phyloP scores from a whole-genome alignment of 176 grass and related monocot species.

The Carex cristatella region DNA sequence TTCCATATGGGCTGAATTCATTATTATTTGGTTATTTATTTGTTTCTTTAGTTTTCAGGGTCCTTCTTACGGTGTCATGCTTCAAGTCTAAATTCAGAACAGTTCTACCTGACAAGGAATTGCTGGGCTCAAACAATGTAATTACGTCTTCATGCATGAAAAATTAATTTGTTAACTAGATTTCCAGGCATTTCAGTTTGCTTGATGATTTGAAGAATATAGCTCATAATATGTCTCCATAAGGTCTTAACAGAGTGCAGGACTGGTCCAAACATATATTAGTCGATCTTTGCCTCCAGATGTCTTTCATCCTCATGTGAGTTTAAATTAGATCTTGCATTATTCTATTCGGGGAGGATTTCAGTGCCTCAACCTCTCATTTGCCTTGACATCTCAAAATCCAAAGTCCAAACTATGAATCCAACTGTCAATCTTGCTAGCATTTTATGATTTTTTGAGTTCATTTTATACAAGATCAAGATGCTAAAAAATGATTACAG shows the following conservation, averaged over 20 bases:
- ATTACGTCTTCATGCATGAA: constrained; percentile 25
- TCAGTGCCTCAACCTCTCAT: not conserved
- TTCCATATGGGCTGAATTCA: constrained; percentile 15
- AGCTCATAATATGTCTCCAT: constrained; percentile 34
- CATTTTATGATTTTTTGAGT: not conserved
- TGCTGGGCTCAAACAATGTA: constrained; percentile 85
- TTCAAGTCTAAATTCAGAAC: constrained; percentile 74
- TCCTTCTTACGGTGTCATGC: constrained; percentile 62
- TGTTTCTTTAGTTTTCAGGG: constrained; percentile 45
- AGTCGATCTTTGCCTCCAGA: constrained; percentile 50
- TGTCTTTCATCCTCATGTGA: constrained; percentile 49
- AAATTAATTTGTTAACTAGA: constrained; percentile 18
- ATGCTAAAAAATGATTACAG: not conserved
- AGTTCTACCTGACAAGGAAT: constrained; percentile 57
- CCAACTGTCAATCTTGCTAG: not conserved
- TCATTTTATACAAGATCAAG: not conserved
- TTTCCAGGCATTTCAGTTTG: constrained; percentile 22
- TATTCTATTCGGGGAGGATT: not conserved
- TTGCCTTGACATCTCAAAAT: not conserved
- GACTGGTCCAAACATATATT: constrained; percentile 67
- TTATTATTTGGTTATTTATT: constrained; percentile 8
- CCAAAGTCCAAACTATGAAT: not conserved
- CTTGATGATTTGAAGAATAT: not conserved
- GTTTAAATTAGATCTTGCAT: constrained; percentile 12
- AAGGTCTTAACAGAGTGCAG: constrained; percentile 73